A percentile compares a stretch with the other conserved stretches of the same genome.
Conservation (phyloP, 2,329 filamentous ascomycete genomes). For the Calonectria hongkongensis region DNA sequence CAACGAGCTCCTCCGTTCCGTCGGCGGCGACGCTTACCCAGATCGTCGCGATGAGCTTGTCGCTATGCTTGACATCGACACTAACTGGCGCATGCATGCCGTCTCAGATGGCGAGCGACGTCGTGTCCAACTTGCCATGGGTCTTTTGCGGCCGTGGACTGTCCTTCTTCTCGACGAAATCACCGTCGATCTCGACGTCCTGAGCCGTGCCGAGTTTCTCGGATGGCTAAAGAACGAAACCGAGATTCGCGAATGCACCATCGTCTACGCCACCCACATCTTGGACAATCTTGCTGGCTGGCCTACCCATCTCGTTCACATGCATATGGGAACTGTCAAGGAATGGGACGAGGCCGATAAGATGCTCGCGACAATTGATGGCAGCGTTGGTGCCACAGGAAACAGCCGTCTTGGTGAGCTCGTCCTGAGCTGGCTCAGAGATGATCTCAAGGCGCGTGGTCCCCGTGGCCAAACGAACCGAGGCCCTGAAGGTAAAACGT, state of each 20-base stretch:
- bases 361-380: constrained; percentile 75
- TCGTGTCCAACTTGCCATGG: constrained; percentile 97
- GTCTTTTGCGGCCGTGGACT: constrained; percentile 91
- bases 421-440: constrained; percentile 89
- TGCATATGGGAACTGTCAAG: constrained; percentile 91
- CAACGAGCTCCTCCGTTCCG: constrained; percentile 85
- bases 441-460: constrained; percentile 86
- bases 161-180: constrained; percentile 96
- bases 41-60: constrained; percentile 91
- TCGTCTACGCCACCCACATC: constrained; percentile 98
- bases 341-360: constrained; percentile 86
- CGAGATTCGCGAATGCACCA: constrained; percentile 86
- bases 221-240: constrained; percentile 92
- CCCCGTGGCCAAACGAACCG: constrained; percentile 78
- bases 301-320: constrained; percentile 97
- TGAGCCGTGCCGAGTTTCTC: constrained; percentile 89
- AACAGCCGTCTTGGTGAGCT: constrained; percentile 92
- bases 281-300: constrained; percentile 95
- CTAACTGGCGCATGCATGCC: constrained; percentile 95
- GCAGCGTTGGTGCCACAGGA: constrained; percentile 67
- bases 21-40: constrained; percentile 90
- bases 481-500: constrained; percentile 79
- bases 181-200: constrained; percentile 94
- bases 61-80: constrained; percentile 91
- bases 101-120: constrained; percentile 94